A percentile compares a stretch with the other conserved stretches of the same genome.
Evolutionary conservation across 768 basidiomycete species (phyloP).

Genomic region (Russula emetica): DNA sequence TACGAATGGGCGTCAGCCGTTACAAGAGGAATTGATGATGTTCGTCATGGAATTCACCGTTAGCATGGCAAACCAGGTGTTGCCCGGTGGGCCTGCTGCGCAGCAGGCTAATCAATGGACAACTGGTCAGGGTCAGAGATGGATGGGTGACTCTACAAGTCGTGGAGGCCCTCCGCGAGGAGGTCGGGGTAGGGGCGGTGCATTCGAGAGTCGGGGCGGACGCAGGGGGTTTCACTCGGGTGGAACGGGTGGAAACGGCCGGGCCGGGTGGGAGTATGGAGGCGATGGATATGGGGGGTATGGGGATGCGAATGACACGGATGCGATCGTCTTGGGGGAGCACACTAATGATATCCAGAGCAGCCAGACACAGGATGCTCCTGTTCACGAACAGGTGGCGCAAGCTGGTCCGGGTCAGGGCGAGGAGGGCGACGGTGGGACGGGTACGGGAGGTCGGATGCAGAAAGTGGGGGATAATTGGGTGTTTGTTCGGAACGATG

Average conservation of each 20-base stretch:
- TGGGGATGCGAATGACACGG: slow-evolving; percentile 37
- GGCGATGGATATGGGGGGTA: slow-evolving; percentile 36
- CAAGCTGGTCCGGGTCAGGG: slow-evolving; percentile 6
- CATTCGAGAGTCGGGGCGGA: slow-evolving; percentile 34
- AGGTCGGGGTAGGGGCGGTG: slow-evolving; percentile 43
- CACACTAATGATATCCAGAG: slow-evolving; percentile 33
- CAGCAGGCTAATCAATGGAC: slow-evolving; percentile 17
- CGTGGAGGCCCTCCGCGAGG: slow-evolving; percentile 28
- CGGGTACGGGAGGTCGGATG: slow-evolving; percentile 44
- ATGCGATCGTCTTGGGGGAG: slow-evolving; percentile 58
- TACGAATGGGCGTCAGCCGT: slow-evolving; percentile 62
- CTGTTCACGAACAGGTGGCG: slow-evolving; percentile 4
- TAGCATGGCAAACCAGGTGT: slow-evolving; percentile 19
- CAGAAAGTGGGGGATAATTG: slow-evolving; percentile 67
- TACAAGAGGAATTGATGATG: slow-evolving; percentile 73
- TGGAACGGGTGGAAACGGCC: slow-evolving; percentile 45
- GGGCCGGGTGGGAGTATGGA: slow-evolving; percentile 35
- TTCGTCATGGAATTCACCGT: slow-evolving; percentile 50
- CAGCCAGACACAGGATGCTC: slow-evolving; percentile 23
- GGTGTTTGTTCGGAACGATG: slow-evolving; percentile 53
- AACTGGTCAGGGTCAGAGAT: slow-evolving; percentile 4
- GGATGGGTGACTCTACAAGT: slow-evolving; percentile 6
- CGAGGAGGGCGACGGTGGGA: slow-evolving; percentile 9
- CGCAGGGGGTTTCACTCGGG: slow-evolving; percentile 41
- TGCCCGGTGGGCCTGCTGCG: background rate